A percentile compares a stretch with the other conserved stretches of the same genome.
Conservation (phyloP, 73 alveolate genomes). For the Paramecium biaurelia region DNA sequence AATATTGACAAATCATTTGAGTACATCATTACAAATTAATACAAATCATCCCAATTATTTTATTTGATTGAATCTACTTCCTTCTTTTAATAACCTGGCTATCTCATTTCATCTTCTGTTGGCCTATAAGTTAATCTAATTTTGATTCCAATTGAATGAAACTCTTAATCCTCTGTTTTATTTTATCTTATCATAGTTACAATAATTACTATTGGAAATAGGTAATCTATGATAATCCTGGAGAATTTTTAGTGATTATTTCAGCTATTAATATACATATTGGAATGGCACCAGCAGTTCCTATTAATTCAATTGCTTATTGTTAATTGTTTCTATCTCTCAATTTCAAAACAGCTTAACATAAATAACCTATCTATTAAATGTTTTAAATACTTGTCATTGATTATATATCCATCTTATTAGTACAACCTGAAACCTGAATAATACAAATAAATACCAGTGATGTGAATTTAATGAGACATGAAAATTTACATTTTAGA, state of each 20-base stretch:
- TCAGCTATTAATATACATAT: constrained; percentile 26
- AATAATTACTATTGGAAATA: neutral
- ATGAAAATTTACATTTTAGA: neutral
- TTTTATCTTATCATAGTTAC: neutral
- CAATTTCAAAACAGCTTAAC: neutral
- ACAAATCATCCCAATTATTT: neutral
- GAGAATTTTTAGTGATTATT: neutral
- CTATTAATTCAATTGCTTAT: neutral
- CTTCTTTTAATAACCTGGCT: neutral
- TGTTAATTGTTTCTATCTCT: neutral
- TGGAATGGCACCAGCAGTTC: neutral
- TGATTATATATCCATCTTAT: neutral
- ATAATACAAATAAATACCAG: neutral
- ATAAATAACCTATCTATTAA: neutral
- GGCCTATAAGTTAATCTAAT: constrained; percentile 5
- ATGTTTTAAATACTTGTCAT: neutral
- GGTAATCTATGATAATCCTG: neutral
- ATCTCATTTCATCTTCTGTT: neutral
- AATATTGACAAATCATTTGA: neutral
- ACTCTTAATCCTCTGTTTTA: neutral
- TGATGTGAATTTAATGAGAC: neutral
- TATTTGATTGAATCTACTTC: neutral
- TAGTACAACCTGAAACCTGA: neutral
- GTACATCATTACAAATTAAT: neutral
- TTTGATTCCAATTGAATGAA: neutral